Conservation (phyloP, 208 protist genomes). For the Strigomonas culicis region DNA sequence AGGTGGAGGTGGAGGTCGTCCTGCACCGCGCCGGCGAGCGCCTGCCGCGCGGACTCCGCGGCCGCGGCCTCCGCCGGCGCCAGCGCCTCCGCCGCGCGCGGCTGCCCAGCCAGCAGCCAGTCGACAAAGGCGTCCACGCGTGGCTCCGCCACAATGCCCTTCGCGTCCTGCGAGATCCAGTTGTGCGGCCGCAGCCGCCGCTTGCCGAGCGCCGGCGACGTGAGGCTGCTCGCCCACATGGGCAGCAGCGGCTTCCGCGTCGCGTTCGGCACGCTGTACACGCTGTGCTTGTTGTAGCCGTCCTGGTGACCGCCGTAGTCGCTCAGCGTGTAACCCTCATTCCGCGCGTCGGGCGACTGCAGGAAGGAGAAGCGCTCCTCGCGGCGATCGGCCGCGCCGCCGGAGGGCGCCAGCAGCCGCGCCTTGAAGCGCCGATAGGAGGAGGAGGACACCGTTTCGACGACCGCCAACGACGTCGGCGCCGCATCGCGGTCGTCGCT, state of each 20-base stretch:
- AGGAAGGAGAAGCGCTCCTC: slow-evolving; percentile 1
- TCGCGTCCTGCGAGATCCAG: slow-evolving; percentile 46
- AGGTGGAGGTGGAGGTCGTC: slow-evolving; percentile 40
- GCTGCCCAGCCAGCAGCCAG: slow-evolving; percentile 22
- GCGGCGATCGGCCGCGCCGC: neutral
- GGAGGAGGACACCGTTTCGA: neutral
- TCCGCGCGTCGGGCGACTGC: neutral
- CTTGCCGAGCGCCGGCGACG: slow-evolving; percentile 45
- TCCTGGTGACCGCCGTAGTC: neutral
- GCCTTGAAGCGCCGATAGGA: too few species aligned
- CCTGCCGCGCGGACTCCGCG: neutral
- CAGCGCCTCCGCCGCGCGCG: neutral
- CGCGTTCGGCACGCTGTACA: slow-evolving; percentile 53
- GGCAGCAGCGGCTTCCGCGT: slow-evolving; percentile 55
- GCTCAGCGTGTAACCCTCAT: too few species aligned
- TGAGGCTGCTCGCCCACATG: slow-evolving; percentile 72
- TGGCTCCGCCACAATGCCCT: slow-evolving; percentile 21
- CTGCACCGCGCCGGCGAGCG: slow-evolving; percentile 20
- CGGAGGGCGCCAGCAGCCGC: slow-evolving; percentile 17
- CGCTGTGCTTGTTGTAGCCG: slow-evolving; percentile 16
- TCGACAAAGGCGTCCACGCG: slow-evolving; percentile 20
- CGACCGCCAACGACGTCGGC: neutral
- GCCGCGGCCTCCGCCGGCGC: slow-evolving; percentile 3
- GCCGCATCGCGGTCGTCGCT: neutral
- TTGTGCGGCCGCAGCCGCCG: slow-evolving; percentile 43